These are phyloP conservation scores for Ceratocystis ficicola DNA, from an alignment of 2,329 filamentous ascomycete genomes.

Conservation along the genomic window DNA sequence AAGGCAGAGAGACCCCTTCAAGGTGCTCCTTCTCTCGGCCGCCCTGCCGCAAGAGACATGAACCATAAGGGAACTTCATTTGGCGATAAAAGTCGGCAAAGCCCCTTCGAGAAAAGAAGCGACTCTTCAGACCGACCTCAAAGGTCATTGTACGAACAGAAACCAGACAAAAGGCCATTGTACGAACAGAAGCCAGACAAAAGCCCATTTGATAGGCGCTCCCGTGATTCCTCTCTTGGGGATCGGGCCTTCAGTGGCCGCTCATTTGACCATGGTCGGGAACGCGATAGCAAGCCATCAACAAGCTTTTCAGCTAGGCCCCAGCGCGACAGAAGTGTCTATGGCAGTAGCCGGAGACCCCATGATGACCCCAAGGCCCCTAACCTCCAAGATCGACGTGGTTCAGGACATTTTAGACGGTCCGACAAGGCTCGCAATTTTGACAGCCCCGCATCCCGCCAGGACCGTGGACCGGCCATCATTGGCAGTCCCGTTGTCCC, in stretches of 20 bases:
- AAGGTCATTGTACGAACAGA: not conserved
- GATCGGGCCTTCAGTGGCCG: not conserved
- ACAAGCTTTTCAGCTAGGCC: not conserved
- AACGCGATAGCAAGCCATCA: not conserved
- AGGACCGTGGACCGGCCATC: constrained; percentile 4
- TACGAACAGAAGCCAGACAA: not conserved
- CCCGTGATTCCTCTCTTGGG: not conserved
- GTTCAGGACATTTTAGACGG: not conserved
- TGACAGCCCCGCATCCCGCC: not conserved
- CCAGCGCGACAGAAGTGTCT: not conserved
- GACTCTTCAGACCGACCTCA: not conserved
- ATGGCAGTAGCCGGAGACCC: not conserved
- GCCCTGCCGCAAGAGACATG: not conserved
- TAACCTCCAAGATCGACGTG: not conserved
- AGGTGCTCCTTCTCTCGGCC: not conserved
- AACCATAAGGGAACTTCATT: not conserved
- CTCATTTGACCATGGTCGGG: not conserved
- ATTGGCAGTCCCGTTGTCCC: constrained; percentile 20
- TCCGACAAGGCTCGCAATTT: not conserved
- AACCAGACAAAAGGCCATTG: not conserved
- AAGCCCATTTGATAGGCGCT: not conserved
- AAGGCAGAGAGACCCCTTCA: not conserved
- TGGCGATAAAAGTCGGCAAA: not conserved
- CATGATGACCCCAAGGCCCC: not conserved
- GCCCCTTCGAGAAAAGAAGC: not conserved